A percentile compares a stretch with the other conserved stretches of the same genome.
These are phyloP conservation scores for Lepidium campestre DNA, from an alignment of 441 rosid genomes.

Conservation along the genomic window DNA sequence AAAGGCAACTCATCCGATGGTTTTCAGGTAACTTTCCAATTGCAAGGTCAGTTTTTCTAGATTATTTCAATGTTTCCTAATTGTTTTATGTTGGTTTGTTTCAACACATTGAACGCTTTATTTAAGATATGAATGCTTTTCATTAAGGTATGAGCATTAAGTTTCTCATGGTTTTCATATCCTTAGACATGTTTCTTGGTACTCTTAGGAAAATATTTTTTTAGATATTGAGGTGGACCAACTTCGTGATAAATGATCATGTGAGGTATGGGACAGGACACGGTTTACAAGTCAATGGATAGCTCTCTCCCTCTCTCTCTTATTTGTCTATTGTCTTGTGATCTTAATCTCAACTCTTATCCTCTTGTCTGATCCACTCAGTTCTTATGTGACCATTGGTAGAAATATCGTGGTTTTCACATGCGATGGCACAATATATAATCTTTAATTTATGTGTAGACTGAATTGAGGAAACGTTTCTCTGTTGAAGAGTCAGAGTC, in stretches of 20 bases:
- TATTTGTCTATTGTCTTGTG: slow-evolving; percentile 12
- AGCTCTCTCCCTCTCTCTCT: slow-evolving; percentile 1
- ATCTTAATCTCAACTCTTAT: slow-evolving; percentile 10
- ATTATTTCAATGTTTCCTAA: not conserved
- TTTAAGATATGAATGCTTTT: not conserved
- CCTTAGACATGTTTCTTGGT: slow-evolving; percentile 14
- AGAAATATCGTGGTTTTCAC: not conserved
- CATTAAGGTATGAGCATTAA: slow-evolving; percentile 13
- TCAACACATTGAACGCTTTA: slow-evolving; percentile 8
- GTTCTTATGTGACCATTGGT: not conserved
- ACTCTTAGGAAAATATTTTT: slow-evolving; percentile 1
- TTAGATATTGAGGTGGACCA: slow-evolving; percentile 28
- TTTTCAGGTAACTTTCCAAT: slow-evolving; percentile 38
- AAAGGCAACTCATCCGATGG: slow-evolving; percentile 29
- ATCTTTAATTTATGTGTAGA: not conserved
- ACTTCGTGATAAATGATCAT: slow-evolving; percentile 25
- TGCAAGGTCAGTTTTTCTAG: not conserved
- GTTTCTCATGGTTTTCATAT: slow-evolving; percentile 15
- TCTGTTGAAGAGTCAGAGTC: not conserved
- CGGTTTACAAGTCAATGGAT: slow-evolving; percentile 6
- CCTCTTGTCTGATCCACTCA: slow-evolving; percentile 4
- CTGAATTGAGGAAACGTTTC: not conserved
- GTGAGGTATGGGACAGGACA: slow-evolving; percentile 28
- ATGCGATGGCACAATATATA: not conserved
- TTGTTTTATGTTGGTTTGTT: not conserved